Evolutionary conservation across 192 early-diverging fungal species (phyloP).

Genomic region (Pilaira anomala): DNA sequence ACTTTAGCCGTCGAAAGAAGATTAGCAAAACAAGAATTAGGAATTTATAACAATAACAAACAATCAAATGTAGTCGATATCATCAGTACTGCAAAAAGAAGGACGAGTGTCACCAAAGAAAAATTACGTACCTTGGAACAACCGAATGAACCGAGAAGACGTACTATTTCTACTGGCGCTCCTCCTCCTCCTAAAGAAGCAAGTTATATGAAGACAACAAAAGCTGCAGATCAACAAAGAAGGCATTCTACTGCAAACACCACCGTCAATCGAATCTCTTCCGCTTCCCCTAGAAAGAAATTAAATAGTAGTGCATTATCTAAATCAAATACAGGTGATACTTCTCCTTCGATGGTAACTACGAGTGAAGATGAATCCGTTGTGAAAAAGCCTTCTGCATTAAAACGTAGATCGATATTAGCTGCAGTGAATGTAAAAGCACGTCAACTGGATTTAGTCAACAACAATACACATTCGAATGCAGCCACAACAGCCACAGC

Average conservation of each 20-base stretch:
- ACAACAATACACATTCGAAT: neutral
- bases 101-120: constrained; percentile 7
- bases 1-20: constrained; percentile 14
- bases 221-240: constrained; percentile 4
- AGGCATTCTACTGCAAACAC: constrained; percentile 11
- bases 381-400: neutral
- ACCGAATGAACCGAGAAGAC: constrained; percentile 2
- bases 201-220: constrained; percentile 13
- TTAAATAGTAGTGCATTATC: neutral
- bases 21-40: constrained; percentile 18
- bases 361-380: constrained; percentile 6
- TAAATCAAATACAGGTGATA: constrained; percentile 5
- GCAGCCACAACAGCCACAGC: neutral
- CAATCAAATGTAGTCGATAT: neutral
- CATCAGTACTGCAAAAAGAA: neutral
- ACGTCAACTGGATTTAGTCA: neutral
- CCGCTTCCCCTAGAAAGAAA: constrained; percentile 7
- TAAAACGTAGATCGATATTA: constrained; percentile 10
- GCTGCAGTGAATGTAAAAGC: neutral
- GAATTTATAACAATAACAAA: constrained; percentile 1
- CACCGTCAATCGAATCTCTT: neutral
- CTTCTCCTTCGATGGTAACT: neutral
- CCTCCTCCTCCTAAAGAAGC: neutral
- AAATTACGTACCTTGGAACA: neutral
- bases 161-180: constrained; percentile 19